Conservation (phyloP, 2,329 filamentous ascomycete species). For the Penicillium hordei region DNA sequence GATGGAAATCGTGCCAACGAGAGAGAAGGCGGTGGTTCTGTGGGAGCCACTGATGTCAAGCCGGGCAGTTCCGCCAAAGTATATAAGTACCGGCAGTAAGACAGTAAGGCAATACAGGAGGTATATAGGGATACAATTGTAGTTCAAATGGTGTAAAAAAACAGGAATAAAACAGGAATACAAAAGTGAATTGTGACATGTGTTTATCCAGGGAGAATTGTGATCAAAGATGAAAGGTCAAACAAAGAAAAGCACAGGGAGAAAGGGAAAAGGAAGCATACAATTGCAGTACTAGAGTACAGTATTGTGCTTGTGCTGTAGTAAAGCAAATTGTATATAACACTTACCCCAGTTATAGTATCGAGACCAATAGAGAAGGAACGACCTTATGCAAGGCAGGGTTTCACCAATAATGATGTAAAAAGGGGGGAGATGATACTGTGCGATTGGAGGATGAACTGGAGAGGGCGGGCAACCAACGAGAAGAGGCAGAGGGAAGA, state of each 20-base stretch:
- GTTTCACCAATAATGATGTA: slow-evolving; percentile 13
- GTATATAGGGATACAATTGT: neutral
- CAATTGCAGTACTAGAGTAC: neutral
- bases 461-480: slow-evolving; percentile 41
- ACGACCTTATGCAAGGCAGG: slow-evolving; percentile 4
- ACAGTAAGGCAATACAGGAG: neutral
- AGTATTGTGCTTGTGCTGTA: neutral
- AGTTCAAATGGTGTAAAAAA: neutral
- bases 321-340: neutral
- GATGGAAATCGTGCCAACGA: slow-evolving; percentile 20
- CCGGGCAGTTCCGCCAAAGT: slow-evolving; percentile 15
- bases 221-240: neutral
- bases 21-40: slow-evolving; percentile 19
- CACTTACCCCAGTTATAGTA: slow-evolving; percentile 3
- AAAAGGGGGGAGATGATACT: slow-evolving; percentile 12
- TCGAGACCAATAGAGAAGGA: neutral
- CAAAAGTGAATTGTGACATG: neutral
- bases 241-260: neutral
- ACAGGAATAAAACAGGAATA: neutral
- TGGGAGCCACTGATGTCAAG: slow-evolving; percentile 16
- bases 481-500: slow-evolving; percentile 42
- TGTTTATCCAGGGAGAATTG: neutral
- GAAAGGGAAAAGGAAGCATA: neutral
- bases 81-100: neutral
- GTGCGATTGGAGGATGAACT: slow-evolving; percentile 32